phyloP scores from a whole-genome alignment of 2,329 filamentous ascomycete genomes.

The Botrytis aclada region DNA sequence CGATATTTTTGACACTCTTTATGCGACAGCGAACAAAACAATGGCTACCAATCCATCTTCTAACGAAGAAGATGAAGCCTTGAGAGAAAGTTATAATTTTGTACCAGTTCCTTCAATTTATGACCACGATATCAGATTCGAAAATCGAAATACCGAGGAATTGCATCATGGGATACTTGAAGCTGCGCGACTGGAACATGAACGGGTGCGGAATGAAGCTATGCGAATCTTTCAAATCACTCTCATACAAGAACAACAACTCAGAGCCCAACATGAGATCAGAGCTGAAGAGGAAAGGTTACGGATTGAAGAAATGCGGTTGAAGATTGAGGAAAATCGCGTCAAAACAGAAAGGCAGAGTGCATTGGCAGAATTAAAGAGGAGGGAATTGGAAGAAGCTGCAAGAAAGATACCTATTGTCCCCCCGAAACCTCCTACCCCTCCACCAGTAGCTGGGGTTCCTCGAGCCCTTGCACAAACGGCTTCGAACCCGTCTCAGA shows the following conservation, averaged over 20 bases:
- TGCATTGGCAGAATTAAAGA: constrained; percentile 52
- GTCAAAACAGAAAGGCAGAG: constrained; percentile 40
- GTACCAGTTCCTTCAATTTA: constrained; percentile 11
- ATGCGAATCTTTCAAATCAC: constrained; percentile 49
- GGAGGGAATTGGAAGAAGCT: constrained; percentile 44
- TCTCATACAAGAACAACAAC: constrained; percentile 44
- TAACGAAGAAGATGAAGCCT: constrained; percentile 2
- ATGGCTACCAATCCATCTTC: constrained; percentile 13
- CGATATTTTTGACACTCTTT: neutral
- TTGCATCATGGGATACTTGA: constrained; percentile 55
- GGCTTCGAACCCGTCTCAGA: neutral
- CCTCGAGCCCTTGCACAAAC: constrained; percentile 10
- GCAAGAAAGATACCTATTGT: constrained; percentile 34
- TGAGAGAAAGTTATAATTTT: constrained; percentile 14
- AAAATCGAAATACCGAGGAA: constrained; percentile 27
- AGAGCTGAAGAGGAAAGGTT: constrained; percentile 7
- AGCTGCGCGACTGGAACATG: constrained; percentile 63
- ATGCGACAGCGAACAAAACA: neutral
- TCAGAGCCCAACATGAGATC: constrained; percentile 17
- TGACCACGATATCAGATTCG: constrained; percentile 21
- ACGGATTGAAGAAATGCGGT: neutral
- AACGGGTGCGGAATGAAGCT: constrained; percentile 56
- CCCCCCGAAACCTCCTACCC: constrained; percentile 28
- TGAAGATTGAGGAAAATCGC: constrained; percentile 29
- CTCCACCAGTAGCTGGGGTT: constrained; percentile 18